These are phyloP conservation scores for Penicillium italicum DNA, from an alignment of 2,329 filamentous ascomycete species.

Conservation along the genomic window DNA sequence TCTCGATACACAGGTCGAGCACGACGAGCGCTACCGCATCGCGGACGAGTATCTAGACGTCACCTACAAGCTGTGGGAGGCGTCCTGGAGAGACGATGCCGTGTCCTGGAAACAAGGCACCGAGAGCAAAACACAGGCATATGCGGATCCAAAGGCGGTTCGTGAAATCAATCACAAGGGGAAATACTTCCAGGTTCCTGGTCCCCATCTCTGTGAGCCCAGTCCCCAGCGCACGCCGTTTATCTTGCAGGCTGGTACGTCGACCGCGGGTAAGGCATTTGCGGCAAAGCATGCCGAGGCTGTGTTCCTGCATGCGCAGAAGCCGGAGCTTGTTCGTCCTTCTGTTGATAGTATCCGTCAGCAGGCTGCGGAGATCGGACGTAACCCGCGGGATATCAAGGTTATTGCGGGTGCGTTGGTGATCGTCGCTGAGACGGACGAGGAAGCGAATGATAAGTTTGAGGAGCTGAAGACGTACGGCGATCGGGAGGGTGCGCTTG, in stretches of 20 bases:
- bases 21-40: conserved; percentile 49
- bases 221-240: conserved; percentile 49
- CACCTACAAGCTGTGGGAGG: conserved; percentile 51
- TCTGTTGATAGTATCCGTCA: conserved; percentile 44
- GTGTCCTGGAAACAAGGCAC: conserved; percentile 26
- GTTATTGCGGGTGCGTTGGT: conserved; percentile 45
- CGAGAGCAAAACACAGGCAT: conserved; percentile 19
- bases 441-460: conserved; percentile 44
- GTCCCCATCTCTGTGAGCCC: conserved; percentile 46
- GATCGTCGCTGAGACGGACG: conserved; percentile 46
- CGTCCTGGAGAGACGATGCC: conserved; percentile 48
- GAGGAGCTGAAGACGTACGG: conserved; percentile 43
- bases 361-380: conserved; percentile 38
- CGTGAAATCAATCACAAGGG: conserved; percentile 40
- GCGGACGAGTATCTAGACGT: conserved; percentile 50
- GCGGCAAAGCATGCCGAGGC: conserved; percentile 45
- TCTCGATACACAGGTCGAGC: conserved; percentile 44
- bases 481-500: conserved; percentile 44
- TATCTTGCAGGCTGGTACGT: conserved; percentile 48
- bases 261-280: conserved; percentile 46
- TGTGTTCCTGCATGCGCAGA: conserved; percentile 48
- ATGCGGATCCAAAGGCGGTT: conserved; percentile 36
- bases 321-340: conserved; percentile 40
- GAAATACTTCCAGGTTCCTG: conserved; percentile 44
- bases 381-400: conserved; percentile 42